Base-by-base conservation (phyloP, 257 asterid species). In the Nicotiana tabacum region DNA sequence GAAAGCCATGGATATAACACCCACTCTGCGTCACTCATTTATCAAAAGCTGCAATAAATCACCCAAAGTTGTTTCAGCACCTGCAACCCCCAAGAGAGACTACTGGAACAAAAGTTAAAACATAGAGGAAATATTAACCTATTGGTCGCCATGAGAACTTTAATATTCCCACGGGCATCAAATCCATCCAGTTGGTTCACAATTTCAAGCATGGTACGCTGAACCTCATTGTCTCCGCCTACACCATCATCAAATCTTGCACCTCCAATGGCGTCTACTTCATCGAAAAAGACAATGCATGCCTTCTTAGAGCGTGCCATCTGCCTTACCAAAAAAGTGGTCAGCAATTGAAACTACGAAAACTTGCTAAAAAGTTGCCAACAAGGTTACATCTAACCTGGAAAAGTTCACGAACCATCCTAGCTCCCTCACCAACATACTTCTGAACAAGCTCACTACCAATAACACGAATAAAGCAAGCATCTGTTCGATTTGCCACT, bases 291-390 rank as follows among this genome's bases (percentile, higher is more conserved):
- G 33, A 96, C 98, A 57, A 96, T 96, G 90, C 99, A 96, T 39
- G 99, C 99, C 83, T 96, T 96, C 80, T 96, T 96, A 61, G 99
- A 96, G 78, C 99, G 98, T 66, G 99, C 99, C 98, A 96, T 94
- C 99, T 96, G 92, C 86, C 84, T 78, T 13, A 60, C 58, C 29
- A 55, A 30, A 66, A 56, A 18, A 3, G 11, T 29, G 55, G 43
- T 62, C 69, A 69, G 77, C n/a, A 66, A 29, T 43, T 13, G 77
- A 39, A 66, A 81, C 58, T 17, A 37, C 35, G 17, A 51, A 6
- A 17, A 32, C 56, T 66, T 51, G 67, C 66, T 53, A 12, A 39
- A 43, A 57, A 3, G n/a, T 9, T 66, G 18, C 46, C 35, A 78
- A 33, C 68, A n/a, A 0, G 4, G 16, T 60, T 66, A 66, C 15